Evolutionary conservation across 306 rosid genomes (phyloP), one percentile per base, ranked within the genome.

Genomic region (Lathyrus oleraceus): DNA sequence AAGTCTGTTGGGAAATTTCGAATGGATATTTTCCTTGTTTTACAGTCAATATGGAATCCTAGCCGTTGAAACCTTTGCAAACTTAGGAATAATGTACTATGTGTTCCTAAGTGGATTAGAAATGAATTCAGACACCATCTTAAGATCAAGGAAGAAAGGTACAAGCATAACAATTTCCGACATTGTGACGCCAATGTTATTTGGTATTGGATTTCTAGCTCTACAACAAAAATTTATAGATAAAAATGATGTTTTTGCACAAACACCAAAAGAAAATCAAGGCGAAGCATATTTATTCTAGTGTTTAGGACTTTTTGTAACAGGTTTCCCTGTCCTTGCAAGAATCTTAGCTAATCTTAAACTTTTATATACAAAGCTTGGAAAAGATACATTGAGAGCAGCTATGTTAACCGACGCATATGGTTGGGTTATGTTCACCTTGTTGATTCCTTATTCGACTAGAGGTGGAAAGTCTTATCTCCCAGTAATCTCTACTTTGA

Each of bases 61-160:
- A 17, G 20, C 36, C 0, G 3, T 81, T 4, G 85, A 81, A 36
- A 69, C 74, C 23, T n/a, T 4, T 16, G 32, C 73, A 28, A 14
- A 73, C 43, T 0, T 77, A 4, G 82, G 82, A 32, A 51, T 81
- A 6, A 27, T 69, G 51, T 63, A 13, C 51, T 69, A 73, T 17
- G 79, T 48, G 13, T 74, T 81, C 69, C 74, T 81, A 5, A 57
- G 65, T 39, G 85, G 85, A 0, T 73, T 81, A 38, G 82, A 81
- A n/a, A n/a, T n/a, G n/a, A n/a, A n/a, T n/a, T n/a, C n/a, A n/a
- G n/a, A n/a, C n/a, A n/a, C n/a, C n/a, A 47, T 79, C 20, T 4
- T 73, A 3, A 39, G 61, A 30, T 48, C 64, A 10, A 57, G 65
- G 35, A 77, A 65, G 69, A 77, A 60, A 44, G 70, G 72, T 6